Percentiles rank a stretch among this genome's conserved stretches.
These are phyloP conservation scores for Neotropicomus parvogracilis DNA, from an alignment of 1,284 basidiomycete species.

Conservation along the genomic window DNA sequence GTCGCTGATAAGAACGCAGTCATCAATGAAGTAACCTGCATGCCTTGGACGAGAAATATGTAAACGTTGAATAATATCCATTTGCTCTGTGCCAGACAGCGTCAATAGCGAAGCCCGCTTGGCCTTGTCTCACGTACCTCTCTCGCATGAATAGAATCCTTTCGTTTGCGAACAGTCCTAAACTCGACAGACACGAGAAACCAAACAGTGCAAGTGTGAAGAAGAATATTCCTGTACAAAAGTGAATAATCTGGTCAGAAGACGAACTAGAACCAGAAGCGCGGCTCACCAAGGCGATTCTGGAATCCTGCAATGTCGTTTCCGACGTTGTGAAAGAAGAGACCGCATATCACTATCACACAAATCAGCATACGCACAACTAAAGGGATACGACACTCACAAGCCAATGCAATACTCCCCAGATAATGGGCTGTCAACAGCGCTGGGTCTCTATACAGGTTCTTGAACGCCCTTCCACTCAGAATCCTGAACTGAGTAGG, in stretches of 20 bases:
- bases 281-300: constrained; percentile 65
- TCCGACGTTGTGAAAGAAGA: constrained; percentile 79
- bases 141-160: constrained; percentile 95
- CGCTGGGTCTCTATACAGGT: constrained; percentile 91
- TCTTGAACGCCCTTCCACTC: constrained; percentile 97
- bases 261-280: background rate
- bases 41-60: constrained; percentile 93
- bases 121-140: constrained; percentile 49
- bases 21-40: constrained; percentile 6
- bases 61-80: constrained; percentile 93
- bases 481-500: constrained; percentile 89
- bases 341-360: constrained; percentile 68
- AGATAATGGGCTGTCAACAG: constrained; percentile 88
- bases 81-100: constrained; percentile 62
- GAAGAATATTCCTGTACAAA: constrained; percentile 82
- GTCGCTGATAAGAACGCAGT: background rate
- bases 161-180: constrained; percentile 92
- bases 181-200: constrained; percentile 90
- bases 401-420: constrained; percentile 77
- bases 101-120: constrained; percentile 3
- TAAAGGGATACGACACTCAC: constrained; percentile 43
- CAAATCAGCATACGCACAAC: constrained; percentile 8
- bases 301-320: constrained; percentile 95
- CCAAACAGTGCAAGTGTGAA: constrained; percentile 94
- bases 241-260: background rate